Conservation (phyloP, 176 grass and related monocot species). For the Pontederia paniculata region DNA sequence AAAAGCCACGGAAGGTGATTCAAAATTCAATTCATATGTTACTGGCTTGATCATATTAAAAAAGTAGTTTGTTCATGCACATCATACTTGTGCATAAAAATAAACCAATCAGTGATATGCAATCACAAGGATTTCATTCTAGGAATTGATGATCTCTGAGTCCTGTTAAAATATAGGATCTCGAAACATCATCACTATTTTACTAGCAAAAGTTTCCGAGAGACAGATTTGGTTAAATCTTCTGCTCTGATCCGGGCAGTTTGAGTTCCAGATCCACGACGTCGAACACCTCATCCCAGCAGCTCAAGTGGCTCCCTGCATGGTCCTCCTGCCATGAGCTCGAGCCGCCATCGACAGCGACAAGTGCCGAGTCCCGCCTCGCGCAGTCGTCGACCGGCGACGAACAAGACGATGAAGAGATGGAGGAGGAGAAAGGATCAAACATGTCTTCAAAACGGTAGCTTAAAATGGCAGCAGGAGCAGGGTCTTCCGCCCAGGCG, state of each 20-base stretch:
- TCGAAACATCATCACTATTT: too few relatives aligned
- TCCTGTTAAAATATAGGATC: too few relatives aligned
- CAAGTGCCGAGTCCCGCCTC: neutral
- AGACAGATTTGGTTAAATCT: too few relatives aligned
- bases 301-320: slow-evolving; percentile 5
- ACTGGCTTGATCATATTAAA: too few relatives aligned
- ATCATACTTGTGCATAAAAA: too few relatives aligned
- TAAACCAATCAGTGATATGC: too few relatives aligned
- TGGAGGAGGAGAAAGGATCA: neutral
- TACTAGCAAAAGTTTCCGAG: too few relatives aligned
- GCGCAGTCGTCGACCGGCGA: neutral
- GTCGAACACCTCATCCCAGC: slow-evolving; percentile 32
- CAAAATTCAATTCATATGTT: too few relatives aligned
- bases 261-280: slow-evolving; percentile 17
- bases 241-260: neutral
- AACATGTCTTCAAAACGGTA: neutral
- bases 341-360: neutral
- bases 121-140: too few relatives aligned
- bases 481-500: neutral
- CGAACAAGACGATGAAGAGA: slow-evolving; percentile 5
- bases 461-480: neutral
- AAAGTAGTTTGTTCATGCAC: too few relatives aligned
- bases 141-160: too few relatives aligned
- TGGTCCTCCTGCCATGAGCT: neutral
- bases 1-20: too few relatives aligned